Conservation (phyloP, 305 asterid species). For the Fraxinus floribunda region DNA sequence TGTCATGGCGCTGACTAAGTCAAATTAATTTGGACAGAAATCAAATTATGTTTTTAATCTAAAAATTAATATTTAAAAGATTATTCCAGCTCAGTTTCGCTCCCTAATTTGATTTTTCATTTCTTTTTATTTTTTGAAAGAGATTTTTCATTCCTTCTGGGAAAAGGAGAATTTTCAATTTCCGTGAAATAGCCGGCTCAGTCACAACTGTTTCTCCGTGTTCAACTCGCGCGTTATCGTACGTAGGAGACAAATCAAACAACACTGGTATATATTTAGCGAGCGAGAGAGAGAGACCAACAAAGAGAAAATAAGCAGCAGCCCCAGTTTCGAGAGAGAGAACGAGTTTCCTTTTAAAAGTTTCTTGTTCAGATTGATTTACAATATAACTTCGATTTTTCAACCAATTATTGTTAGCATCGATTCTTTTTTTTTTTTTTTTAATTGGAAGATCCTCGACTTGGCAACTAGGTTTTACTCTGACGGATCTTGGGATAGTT, state of each 20-base stretch:
- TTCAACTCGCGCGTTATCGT: slow-evolving; percentile 51
- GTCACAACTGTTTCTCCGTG: slow-evolving; percentile 56
- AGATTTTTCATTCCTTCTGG: background rate
- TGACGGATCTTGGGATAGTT: slow-evolving; percentile 20
- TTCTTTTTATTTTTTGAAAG: background rate
- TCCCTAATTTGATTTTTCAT: background rate
- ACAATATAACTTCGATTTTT: slow-evolving; percentile 25
- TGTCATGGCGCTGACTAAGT: background rate
- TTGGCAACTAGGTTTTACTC: slow-evolving; percentile 17
- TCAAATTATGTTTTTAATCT: too few relatives aligned
- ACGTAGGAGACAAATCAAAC: slow-evolving; percentile 28
- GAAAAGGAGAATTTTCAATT: background rate
- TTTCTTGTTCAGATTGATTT: slow-evolving; percentile 22
- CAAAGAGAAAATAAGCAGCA: background rate
- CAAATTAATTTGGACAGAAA: background rate
- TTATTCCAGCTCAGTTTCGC: slow-evolving; percentile 1
- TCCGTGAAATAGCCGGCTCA: slow-evolving; percentile 12
- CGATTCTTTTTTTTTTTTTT: slow-evolving; percentile 7
- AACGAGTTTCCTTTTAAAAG: slow-evolving; percentile 16
- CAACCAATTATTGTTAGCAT: background rate
- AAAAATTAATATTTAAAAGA: background rate
- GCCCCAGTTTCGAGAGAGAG: slow-evolving; percentile 6
- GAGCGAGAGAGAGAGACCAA: slow-evolving; percentile 7
- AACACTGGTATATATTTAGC: background rate
- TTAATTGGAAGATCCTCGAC: slow-evolving; percentile 18